Evolutionary conservation across 345 rosid genomes (phyloP), one percentile per base, ranked within the genome.

Genomic region (Eucalyptus camaldulensis): DNA sequence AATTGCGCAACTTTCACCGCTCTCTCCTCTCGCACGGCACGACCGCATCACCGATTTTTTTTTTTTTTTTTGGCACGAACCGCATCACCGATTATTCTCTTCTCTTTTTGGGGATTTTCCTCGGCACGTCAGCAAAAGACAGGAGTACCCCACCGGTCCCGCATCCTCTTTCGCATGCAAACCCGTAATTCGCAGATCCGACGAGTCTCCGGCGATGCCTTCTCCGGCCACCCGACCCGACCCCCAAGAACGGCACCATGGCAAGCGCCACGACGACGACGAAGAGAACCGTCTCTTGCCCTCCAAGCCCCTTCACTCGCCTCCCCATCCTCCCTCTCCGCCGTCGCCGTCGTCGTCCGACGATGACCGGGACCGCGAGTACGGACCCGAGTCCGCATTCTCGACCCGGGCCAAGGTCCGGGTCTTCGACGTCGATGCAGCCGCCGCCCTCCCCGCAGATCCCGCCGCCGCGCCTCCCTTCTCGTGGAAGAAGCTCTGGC

Each of bases 401-500:
- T 40, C 85, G 27, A 76, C 85, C 85, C 85, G 85, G 47, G 87
- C n/a, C 58, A 85, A 85, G 87, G 87, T 85, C 37, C 56, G 33
- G 37, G 44, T 85, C 56, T 50, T 85, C 37, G 87, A 85, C 9
- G 87, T 88, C 37, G 87, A 89, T 54, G 62, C 69, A 67, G 49
- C 22, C 56, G 80, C 86, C 85, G 27, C 86, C 87, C 43, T 86
- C 58, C 89, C 69, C 86, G 49, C 33, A 29, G 33, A 29, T 43
- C 33, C 85, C 49, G 29, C 65, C 49, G 54, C 44, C 9, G 91
- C 92, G 83, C 96, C 96, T n/a, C 95, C 97, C 5, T 97, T 96
- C 93, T 96, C 98, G 33, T 97, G 98, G 98, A 90, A 94, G 90
- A 97, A 95, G 90, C 93, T 97, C 8, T 97, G 99, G 99, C 65